Conservation (phyloP, 371 early-diverging fungal genomes). For the Syncephalis fuscata region DNA sequence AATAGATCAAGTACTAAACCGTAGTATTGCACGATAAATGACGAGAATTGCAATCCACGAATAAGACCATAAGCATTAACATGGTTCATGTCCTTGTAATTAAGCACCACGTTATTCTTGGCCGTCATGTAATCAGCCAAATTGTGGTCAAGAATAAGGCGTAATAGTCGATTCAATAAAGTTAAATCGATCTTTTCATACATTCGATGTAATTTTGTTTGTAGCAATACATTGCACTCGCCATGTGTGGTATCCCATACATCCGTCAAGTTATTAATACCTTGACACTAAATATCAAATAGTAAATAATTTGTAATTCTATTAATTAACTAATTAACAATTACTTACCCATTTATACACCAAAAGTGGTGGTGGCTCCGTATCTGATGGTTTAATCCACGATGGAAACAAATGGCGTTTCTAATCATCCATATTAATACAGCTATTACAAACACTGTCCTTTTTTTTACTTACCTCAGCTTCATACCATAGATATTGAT, state of each 20-base stretch:
- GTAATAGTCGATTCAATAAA: conserved; percentile 84
- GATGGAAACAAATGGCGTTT: conserved; percentile 84
- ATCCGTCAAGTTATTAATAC: conserved; percentile 87
- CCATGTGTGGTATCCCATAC: conserved; percentile 90
- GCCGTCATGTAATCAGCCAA: conserved; percentile 98
- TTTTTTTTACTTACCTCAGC: conserved; percentile 19
- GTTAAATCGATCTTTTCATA: conserved; percentile 97
- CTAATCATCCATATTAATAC: conserved; percentile 11
- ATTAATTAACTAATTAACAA: background rate
- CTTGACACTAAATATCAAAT: conserved; percentile 45
- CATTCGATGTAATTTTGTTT: conserved; percentile 78
- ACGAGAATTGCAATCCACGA: conserved; percentile 95
- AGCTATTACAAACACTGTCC: background rate
- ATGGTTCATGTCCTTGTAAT: conserved; percentile 99
- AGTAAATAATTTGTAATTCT: background rate
- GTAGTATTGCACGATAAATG: conserved; percentile 97
- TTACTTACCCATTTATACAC: conserved; percentile 75
- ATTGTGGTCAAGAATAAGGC: conserved; percentile 94
- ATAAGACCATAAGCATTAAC: conserved; percentile 94
- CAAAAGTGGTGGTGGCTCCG: conserved; percentile 90
- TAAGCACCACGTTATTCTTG: conserved; percentile 93
- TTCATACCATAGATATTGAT: conserved; percentile 98
- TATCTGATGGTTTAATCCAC: conserved; percentile 97
- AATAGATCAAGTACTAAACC: conserved; percentile 91
- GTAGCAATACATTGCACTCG: conserved; percentile 90